Percentiles rank a stretch among this genome's conserved stretches.
Evolutionary conservation across 2,329 filamentous ascomycete genomes (phyloP).

Genomic region (Ophiostoma angusticollis): DNA sequence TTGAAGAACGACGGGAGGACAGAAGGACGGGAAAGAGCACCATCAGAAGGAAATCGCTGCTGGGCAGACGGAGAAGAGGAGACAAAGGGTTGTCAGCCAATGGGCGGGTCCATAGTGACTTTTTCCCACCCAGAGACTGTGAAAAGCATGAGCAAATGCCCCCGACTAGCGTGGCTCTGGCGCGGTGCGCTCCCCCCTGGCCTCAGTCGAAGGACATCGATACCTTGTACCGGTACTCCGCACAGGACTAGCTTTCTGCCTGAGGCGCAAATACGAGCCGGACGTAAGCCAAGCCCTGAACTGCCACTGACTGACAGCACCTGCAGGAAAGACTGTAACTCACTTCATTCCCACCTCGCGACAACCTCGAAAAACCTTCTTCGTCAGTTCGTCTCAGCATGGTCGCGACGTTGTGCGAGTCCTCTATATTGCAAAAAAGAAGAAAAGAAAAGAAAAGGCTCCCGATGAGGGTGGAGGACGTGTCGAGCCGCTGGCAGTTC

Average conservation of each 20-base stretch:
- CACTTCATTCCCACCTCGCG: too few species aligned
- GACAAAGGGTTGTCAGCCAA: conserved; percentile 9
- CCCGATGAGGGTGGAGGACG: too few species aligned
- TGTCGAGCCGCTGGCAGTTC: too few species aligned
- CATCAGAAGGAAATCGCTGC: not conserved
- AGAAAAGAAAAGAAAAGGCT: conserved; percentile 3
- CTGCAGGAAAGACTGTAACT: too few species aligned
- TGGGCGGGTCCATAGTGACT: not conserved
- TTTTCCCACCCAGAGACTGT: conserved; percentile 5
- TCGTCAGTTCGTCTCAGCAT: too few species aligned
- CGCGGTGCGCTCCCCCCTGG: conserved; percentile 10
- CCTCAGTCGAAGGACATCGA: not conserved
- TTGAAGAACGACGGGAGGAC: not conserved
- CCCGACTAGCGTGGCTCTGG: conserved; percentile 12
- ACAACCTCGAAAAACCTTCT: too few species aligned
- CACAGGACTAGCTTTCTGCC: not conserved
- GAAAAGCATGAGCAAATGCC: conserved; percentile 7
- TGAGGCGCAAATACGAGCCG: conserved; percentile 2
- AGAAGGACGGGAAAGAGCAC: not conserved
- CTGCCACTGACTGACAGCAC: too few species aligned
- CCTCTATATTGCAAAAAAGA: too few species aligned
- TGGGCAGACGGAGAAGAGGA: too few species aligned
- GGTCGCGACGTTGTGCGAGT: too few species aligned
- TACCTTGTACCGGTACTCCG: conserved; percentile 6
- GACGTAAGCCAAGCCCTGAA: conserved; percentile 2